Base-by-base conservation (phyloP, 1,139 yeast genomes). In the Spathaspora jeffriesii region DNA sequence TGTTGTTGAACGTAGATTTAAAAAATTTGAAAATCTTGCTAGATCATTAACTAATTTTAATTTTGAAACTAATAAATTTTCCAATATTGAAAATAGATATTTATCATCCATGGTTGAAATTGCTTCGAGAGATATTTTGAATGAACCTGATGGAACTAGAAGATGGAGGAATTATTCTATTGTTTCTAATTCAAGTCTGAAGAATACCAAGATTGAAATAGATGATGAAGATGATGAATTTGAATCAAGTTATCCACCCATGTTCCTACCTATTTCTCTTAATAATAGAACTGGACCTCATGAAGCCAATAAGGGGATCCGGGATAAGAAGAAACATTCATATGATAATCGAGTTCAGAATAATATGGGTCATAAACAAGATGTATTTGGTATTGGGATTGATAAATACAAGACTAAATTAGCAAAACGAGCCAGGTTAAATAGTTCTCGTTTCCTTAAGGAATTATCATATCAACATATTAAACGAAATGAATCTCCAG, bases 291-390 rank as follows among this genome's bases (percentile, higher is more conserved):
- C 96, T 0, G 97, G 97, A 23, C 62, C 72, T 0, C 71, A 68
- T 50, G 88, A 81, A 51, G 96, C 90, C 28, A 92, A 92, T 60
- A 71, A 73, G 46, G 98, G 98, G 45, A 79, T 92, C 30, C 74
- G 96, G 51, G 97, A 91, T 52, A 83, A 81, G 61, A 92, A 92
- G 69, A 82, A 85, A 49, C 81, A 84, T 48, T 88, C 96, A 17
- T 77, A 84, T 2, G 98, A 92, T 65, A 78, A 90, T 1, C 79
- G 98, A 60, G 85, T 92, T 40, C 85, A 85, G 47, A 83, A 84
- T 43, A 88, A 78, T 59, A 71, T 71, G 11, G 67, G 64, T 20
- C 97, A 92, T 61, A 70, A 73, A 48, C 70, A 71, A 17, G 97
- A 92, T 63, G 95, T 91, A 11, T 79, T 71, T 10, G 97, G 97